These are phyloP conservation scores for Nitzschia putrida DNA, from an alignment of 108 stramenopile species.

Conservation along the genomic window DNA sequence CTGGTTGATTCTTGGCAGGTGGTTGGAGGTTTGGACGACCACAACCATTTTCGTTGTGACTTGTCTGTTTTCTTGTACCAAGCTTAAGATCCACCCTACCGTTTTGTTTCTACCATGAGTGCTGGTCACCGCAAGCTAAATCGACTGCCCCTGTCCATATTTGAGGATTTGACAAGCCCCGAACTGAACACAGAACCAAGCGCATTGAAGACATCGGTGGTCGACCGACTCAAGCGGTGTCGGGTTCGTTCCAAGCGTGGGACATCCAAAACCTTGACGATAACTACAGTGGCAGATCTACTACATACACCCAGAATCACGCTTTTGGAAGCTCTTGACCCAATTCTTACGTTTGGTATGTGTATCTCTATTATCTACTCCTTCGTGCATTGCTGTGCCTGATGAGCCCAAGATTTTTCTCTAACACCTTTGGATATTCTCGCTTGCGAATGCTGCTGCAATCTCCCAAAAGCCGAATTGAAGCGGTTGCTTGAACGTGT, in stretches of 20 bases:
- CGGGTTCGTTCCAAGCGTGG: constrained; percentile 10
- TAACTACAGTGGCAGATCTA: constrained; percentile 48
- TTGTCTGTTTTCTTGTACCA: no score
- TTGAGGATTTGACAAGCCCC: constrained; percentile 37
- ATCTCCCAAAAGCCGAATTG: no score
- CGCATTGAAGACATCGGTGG: constrained; percentile 24
- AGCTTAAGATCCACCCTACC: no score
- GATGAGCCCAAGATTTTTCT: no score
- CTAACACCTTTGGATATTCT: no score
- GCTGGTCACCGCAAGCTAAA: constrained; percentile 54
- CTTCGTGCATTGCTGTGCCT: no score
- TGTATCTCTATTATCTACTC: neutral
- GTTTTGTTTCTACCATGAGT: constrained; percentile 28
- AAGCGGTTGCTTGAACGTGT: no score
- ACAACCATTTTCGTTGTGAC: no score
- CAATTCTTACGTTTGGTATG: constrained; percentile 67
- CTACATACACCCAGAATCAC: constrained; percentile 43
- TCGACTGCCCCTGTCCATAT: constrained; percentile 62
- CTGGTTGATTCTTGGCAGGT: no score
- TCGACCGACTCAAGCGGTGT: constrained; percentile 20
- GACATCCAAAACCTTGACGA: constrained; percentile 39
- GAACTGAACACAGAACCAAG: constrained; percentile 3
- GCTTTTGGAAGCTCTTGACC: constrained; percentile 64
- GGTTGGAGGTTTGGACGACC: no score
- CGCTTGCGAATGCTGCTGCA: no score